phyloP scores from a whole-genome alignment of 2,329 filamentous ascomycete species.

The Sclerotinia spermophila region DNA sequence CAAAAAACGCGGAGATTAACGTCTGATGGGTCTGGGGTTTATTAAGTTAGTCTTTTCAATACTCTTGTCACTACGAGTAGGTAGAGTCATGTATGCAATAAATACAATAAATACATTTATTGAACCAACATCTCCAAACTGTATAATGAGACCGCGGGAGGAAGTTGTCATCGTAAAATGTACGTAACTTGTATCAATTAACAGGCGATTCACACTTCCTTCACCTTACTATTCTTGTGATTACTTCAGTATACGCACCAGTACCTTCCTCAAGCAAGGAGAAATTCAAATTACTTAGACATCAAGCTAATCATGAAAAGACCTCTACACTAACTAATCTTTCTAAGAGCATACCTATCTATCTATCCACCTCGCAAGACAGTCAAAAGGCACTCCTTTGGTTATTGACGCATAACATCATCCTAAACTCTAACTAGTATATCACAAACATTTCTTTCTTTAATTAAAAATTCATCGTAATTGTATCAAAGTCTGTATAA shows the following conservation, averaged over 20 bases:
- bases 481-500: neutral
- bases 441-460: neutral
- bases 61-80: too few species aligned
- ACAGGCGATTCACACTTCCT: neutral
- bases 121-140: neutral
- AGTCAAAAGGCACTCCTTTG: neutral
- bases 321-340: neutral
- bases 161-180: neutral
- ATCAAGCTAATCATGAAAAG: neutral
- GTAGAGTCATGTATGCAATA: too few species aligned
- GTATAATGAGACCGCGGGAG: neutral
- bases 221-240: too few species aligned
- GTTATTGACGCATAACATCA: neutral
- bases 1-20: constrained; percentile 1
- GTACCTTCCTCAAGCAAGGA: neutral
- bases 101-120: too few species aligned
- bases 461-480: neutral
- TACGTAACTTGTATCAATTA: neutral
- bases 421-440: neutral
- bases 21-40: neutral
- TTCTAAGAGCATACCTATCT: too few species aligned
- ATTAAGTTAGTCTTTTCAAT: neutral
- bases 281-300: neutral
- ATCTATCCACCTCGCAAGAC: neutral
- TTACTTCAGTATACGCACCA: neutral